Percentiles rank a stretch among this genome's conserved stretches.
phyloP scores from a whole-genome alignment of 2,329 filamentous ascomycete genomes.

The Colletotrichum somersetense region DNA sequence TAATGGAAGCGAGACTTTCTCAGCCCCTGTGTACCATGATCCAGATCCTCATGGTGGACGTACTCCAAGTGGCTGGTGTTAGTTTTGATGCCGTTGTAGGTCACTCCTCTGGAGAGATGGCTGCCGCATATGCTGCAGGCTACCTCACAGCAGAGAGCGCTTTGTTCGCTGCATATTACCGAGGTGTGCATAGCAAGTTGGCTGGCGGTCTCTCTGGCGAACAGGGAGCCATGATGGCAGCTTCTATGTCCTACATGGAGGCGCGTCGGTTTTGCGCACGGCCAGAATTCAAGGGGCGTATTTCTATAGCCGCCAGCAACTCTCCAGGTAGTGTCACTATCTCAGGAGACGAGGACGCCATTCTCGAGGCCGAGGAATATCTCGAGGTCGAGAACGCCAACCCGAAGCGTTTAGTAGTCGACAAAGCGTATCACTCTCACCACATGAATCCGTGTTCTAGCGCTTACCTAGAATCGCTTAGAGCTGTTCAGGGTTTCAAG shows the following conservation, averaged over 20 bases:
- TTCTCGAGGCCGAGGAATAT: background rate
- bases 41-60: conserved; percentile 46
- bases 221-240: background rate
- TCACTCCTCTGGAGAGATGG: conserved; percentile 65
- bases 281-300: background rate
- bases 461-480: background rate
- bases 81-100: conserved; percentile 55
- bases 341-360: background rate
- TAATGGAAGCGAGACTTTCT: conserved; percentile 9
- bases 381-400: conserved; percentile 19
- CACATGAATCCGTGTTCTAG: conserved; percentile 43
- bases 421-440: conserved; percentile 50
- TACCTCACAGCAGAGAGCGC: conserved; percentile 46
- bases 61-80: conserved; percentile 49
- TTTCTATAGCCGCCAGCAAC: background rate
- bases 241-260: background rate
- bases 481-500: background rate
- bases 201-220: background rate
- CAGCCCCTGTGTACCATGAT: conserved; percentile 39
- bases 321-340: background rate
- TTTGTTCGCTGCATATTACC: background rate
- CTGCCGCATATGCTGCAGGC: conserved; percentile 62
- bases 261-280: background rate
- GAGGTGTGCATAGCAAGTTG: background rate
- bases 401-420: conserved; percentile 46